Evolutionary conservation across 2,329 filamentous ascomycete species (phyloP).

Genomic region (Fusarium sp.): DNA sequence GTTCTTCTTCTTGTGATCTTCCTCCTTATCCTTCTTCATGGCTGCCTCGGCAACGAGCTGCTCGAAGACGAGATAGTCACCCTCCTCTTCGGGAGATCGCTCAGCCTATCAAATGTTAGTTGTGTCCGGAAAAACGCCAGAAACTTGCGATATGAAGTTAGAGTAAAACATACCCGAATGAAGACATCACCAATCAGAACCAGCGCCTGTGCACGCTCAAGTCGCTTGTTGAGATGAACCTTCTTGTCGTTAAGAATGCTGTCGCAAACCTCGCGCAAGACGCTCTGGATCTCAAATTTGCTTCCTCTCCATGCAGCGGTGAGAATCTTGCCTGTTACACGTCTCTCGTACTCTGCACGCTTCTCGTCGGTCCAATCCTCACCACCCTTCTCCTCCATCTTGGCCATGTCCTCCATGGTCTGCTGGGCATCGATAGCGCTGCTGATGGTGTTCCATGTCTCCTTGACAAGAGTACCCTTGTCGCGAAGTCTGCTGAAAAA

Average conservation of each 20-base stretch:
- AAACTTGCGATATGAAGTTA: neutral
- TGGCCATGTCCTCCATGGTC: slow-evolving; percentile 99
- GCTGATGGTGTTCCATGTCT: slow-evolving; percentile 98
- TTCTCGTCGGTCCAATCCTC: slow-evolving; percentile 99
- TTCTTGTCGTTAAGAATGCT: slow-evolving; percentile 84
- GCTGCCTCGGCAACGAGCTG: slow-evolving; percentile 97
- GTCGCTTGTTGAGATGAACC: slow-evolving; percentile 84
- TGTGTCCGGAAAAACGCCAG: neutral
- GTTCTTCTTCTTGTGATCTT: slow-evolving; percentile 75
- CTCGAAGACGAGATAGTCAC: slow-evolving; percentile 98
- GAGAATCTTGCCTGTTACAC: slow-evolving; percentile 97
- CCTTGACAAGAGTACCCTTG: slow-evolving; percentile 96
- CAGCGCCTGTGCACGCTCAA: slow-evolving; percentile 92
- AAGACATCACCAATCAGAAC: slow-evolving; percentile 92
- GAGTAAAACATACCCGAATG: slow-evolving; percentile 74
- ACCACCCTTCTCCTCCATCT: slow-evolving; percentile 92
- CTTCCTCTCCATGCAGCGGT: slow-evolving; percentile 96
- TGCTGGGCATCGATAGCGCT: slow-evolving; percentile 97
- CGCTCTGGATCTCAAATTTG: slow-evolving; percentile 98
- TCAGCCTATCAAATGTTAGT: slow-evolving; percentile 72
- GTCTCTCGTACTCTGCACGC: slow-evolving; percentile 94
- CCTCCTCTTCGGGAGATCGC: slow-evolving; percentile 94
- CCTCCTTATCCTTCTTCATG: slow-evolving; percentile 83
- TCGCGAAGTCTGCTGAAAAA: slow-evolving; percentile 96
- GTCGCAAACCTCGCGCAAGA: slow-evolving; percentile 95